phyloP scores from a whole-genome alignment of 495 filamentous ascomycete species.

The Xylaria acuta region DNA sequence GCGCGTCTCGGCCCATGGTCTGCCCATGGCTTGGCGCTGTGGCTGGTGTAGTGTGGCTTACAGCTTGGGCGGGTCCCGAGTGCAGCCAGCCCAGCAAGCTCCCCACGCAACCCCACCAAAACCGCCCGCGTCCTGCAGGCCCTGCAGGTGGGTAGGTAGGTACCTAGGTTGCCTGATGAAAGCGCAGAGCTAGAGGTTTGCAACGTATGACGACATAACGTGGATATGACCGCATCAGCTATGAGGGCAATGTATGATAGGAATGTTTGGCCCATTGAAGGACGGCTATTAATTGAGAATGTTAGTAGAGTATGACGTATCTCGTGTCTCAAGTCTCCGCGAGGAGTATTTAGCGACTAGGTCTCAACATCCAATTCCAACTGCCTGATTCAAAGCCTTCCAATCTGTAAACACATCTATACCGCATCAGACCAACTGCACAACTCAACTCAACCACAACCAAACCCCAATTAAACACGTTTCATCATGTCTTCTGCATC shows the following conservation, averaged over 20 bases:
- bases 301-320: constrained; percentile 13
- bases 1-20: neutral
- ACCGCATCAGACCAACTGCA: too few relatives aligned
- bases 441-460: constrained; percentile 13
- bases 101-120: neutral
- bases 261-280: neutral
- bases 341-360: neutral
- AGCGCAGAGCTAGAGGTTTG: neutral
- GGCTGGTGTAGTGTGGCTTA: neutral
- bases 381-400: neutral
- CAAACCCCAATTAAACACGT: constrained; percentile 27
- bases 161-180: neutral
- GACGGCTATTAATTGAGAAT: neutral
- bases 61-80: neutral
- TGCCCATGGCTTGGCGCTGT: neutral
- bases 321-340: neutral
- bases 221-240: constrained; percentile 18
- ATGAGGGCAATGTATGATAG: neutral
- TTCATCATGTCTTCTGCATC: constrained; percentile 58
- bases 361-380: neutral
- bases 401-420: constrained; percentile 6
- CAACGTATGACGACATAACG: constrained; percentile 21
- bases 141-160: too few relatives aligned
- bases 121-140: neutral
- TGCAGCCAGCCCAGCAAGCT: neutral